Evolutionary conservation across 108 stramenopile genomes (phyloP), one percentile per base, ranked within the genome.

Genomic region (Skeletonema menzelii): DNA sequence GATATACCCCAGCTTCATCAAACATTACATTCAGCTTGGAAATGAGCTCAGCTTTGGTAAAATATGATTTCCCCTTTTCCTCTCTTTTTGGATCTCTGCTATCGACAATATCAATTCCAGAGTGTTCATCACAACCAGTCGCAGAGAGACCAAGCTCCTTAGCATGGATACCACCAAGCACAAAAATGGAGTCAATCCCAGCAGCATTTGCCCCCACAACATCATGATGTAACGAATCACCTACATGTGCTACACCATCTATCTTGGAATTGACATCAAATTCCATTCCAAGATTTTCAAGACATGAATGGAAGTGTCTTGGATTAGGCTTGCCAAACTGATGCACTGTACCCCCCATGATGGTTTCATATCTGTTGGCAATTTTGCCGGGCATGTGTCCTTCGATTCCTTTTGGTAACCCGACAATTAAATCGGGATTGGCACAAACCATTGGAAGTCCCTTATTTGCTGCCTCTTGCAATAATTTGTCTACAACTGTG

Each of bases 191-290:
- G 13, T 77, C 79, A 56, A 97, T 70, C 1, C 82, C 84, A 8
- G 91, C 84, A 34, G 78, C 59, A 70, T 84, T 86, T 3, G 96
- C 94, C 27, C 96, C 94, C n/a, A 79, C 70, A 20, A 97, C 72
- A 72, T 97, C 96, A 77, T 97, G 96, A 59, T 93, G 87, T 53
- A 97, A 76, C 22, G 91, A 93, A 80, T 97, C 96, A 0, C 94
- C 96, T 8, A 97, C 93, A 59, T 94, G 90, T 4, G 83, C 86
- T 0, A 91, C 84, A 8, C 74, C 74, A 22, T 57, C 15, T 37
- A 67, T 47, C 10, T 53, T 53, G 49, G 49, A n/a, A 22, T 53
- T 22, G 12, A 8, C 27, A 27, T 55, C 38, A 8, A 63, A 38
- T 4, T 56, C 24, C 28, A 91, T 49, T 32, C 72, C 75, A 44